Conservation (phyloP, 2,329 filamentous ascomycete genomes). For the Westerdykella sp. region DNA sequence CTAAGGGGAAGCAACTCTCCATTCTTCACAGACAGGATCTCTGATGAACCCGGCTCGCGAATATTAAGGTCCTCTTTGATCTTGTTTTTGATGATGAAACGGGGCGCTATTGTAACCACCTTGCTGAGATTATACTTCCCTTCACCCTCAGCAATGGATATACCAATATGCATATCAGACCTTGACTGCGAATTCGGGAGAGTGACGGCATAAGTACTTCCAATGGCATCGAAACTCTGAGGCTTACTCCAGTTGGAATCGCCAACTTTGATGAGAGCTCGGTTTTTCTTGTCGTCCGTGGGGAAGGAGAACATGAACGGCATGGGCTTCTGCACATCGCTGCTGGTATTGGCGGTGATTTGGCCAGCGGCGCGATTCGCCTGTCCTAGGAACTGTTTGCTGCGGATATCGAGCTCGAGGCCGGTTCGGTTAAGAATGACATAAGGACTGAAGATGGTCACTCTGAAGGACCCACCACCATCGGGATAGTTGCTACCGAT, state of each 20-base stretch:
- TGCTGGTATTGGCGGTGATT: slow-evolving; percentile 50
- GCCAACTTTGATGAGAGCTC: slow-evolving; percentile 78
- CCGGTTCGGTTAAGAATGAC: slow-evolving; percentile 94
- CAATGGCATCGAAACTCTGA: slow-evolving; percentile 96
- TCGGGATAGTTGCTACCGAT: slow-evolving; percentile 63
- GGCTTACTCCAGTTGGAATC: slow-evolving; percentile 95
- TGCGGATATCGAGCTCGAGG: slow-evolving; percentile 76
- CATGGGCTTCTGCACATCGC: slow-evolving; percentile 64
- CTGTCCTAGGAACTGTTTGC: slow-evolving; percentile 81
- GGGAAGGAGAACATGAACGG: slow-evolving; percentile 97
- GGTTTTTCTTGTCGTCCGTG: slow-evolving; percentile 83
- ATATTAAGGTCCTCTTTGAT: slow-evolving; percentile 82
- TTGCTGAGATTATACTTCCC: slow-evolving; percentile 98
- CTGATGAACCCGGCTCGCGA: slow-evolving; percentile 84
- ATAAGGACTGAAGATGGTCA: slow-evolving; percentile 92
- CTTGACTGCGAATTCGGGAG: slow-evolving; percentile 64
- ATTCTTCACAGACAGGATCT: slow-evolving; percentile 68
- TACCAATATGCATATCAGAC: slow-evolving; percentile 83
- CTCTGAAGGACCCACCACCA: slow-evolving; percentile 91
- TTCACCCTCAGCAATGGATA: slow-evolving; percentile 82
- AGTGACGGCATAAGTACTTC: slow-evolving; percentile 82
- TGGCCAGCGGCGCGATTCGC: slow-evolving; percentile 74
- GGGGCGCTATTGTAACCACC: slow-evolving; percentile 84
- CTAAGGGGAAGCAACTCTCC: slow-evolving; percentile 81
- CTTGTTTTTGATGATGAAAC: slow-evolving; percentile 92